A percentile compares a stretch with the other conserved stretches of the same genome.
These are phyloP conservation scores for Neolentinus lepideus DNA, from an alignment of 1,284 basidiomycete genomes.

Conservation along the genomic window DNA sequence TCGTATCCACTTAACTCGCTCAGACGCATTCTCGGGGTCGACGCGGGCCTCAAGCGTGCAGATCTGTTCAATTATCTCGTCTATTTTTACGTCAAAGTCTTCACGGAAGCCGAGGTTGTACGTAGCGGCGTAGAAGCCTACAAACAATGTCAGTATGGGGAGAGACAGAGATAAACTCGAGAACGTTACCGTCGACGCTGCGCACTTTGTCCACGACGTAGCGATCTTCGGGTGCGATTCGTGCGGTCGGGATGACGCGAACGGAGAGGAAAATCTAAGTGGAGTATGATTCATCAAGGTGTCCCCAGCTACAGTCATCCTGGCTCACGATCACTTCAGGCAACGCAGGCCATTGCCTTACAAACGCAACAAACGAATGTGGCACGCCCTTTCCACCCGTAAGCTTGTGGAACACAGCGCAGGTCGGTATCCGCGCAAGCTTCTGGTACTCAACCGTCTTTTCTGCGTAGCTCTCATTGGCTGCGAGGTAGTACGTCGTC, in stretches of 20 bases:
- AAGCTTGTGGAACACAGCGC: conserved; percentile 52
- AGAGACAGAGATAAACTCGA: too few species aligned
- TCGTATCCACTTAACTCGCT: conserved; percentile 33
- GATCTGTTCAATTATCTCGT: conserved; percentile 44
- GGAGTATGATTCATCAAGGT: too few species aligned
- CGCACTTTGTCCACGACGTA: conserved; percentile 49
- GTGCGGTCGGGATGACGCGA: conserved; percentile 38
- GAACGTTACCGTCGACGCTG: conserved; percentile 40
- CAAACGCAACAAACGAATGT: conserved; percentile 47
- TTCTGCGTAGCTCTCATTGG: not conserved
- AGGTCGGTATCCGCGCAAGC: conserved; percentile 40
- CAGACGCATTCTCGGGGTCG: conserved; percentile 24
- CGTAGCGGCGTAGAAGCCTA: conserved; percentile 55
- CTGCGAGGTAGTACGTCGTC: not conserved
- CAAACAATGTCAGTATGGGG: not conserved
- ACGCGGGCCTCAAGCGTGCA: conserved; percentile 34
- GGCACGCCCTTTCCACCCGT: conserved; percentile 46
- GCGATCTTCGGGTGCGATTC: conserved; percentile 37
- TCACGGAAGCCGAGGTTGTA: conserved; percentile 60
- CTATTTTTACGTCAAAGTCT: conserved; percentile 37
- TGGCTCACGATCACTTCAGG: conserved; percentile 48
- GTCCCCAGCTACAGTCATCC: too few species aligned
- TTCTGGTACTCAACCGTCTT: conserved; percentile 8
- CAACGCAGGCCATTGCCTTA: conserved; percentile 52
- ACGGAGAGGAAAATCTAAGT: conserved; percentile 55